Conservation (phyloP, 768 basidiomycete species). For the Gymnopilus junonius region DNA sequence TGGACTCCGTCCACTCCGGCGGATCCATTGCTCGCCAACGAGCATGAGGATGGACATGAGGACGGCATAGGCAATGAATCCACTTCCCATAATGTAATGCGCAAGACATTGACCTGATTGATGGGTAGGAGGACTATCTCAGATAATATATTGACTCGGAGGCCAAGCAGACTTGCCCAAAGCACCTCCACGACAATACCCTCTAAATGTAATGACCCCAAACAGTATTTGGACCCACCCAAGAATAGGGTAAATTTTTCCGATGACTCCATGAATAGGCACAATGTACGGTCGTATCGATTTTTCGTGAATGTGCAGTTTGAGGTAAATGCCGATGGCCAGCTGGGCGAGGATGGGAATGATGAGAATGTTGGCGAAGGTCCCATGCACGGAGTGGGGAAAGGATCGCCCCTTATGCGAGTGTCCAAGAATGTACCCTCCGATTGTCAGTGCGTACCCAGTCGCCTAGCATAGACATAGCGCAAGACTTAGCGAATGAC, state of each 20-base stretch:
- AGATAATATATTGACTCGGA: neutral
- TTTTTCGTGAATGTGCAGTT: slow-evolving; percentile 86
- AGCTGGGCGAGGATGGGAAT: slow-evolving; percentile 71
- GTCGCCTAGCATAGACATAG: slow-evolving; percentile 46
- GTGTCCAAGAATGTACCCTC: slow-evolving; percentile 84
- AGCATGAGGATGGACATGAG: slow-evolving; percentile 81
- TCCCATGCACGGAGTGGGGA: slow-evolving; percentile 72
- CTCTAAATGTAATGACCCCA: slow-evolving; percentile 73
- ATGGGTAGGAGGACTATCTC: neutral
- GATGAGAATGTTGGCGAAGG: slow-evolving; percentile 67
- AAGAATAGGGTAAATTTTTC: slow-evolving; percentile 81
- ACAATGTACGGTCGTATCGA: slow-evolving; percentile 76
- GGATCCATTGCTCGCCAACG: slow-evolving; percentile 79
- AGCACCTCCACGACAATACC: slow-evolving; percentile 79
- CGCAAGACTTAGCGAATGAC: neutral
- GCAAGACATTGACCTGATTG: slow-evolving; percentile 77
- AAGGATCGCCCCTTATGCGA: slow-evolving; percentile 85
- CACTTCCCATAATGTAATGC: slow-evolving; percentile 90
- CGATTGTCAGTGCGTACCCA: slow-evolving; percentile 70
- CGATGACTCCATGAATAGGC: slow-evolving; percentile 73
- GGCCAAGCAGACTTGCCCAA: slow-evolving; percentile 47
- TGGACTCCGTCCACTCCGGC: slow-evolving; percentile 71
- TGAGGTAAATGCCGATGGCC: slow-evolving; percentile 83
- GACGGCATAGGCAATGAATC: slow-evolving; percentile 86
- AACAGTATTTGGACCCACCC: slow-evolving; percentile 93